Conservation (phyloP, 1,284 basidiomycete species). For the Marasmius tenuissimus region DNA sequence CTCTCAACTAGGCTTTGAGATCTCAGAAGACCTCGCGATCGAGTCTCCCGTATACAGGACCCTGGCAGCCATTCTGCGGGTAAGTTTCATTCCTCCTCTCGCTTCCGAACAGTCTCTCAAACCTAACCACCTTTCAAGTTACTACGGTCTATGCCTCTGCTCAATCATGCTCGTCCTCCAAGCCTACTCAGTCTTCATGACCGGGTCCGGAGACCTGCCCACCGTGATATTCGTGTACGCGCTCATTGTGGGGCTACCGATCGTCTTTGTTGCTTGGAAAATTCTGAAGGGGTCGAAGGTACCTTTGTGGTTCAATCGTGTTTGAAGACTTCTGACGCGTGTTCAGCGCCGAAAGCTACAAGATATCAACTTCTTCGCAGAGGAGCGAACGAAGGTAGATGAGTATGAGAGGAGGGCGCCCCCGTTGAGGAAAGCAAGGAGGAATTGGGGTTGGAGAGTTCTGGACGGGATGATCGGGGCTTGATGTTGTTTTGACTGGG, state of each 20-base stretch:
- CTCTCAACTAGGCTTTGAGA: slow-evolving; percentile 48
- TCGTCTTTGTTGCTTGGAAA: slow-evolving; percentile 63
- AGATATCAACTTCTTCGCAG: slow-evolving; percentile 39
- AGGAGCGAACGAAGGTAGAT: slow-evolving; percentile 37
- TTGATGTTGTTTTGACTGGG: too few species aligned
- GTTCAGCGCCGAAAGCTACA: slow-evolving; percentile 34
- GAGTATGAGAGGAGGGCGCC: slow-evolving; percentile 30
- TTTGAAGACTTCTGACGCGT: neutral
- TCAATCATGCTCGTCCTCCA: slow-evolving; percentile 54
- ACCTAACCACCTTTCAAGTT: slow-evolving; percentile 20
- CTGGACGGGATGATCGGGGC: too few species aligned
- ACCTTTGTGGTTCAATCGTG: slow-evolving; percentile 13
- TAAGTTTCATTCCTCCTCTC: slow-evolving; percentile 19
- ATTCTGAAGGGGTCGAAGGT: slow-evolving; percentile 51
- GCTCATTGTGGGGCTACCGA: slow-evolving; percentile 53
- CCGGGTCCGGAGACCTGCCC: slow-evolving; percentile 50
- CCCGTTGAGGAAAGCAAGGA: too few species aligned
- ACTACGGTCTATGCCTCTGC: slow-evolving; percentile 43
- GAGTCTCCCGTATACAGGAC: slow-evolving; percentile 50
- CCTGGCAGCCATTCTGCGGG: slow-evolving; percentile 54
- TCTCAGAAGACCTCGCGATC: slow-evolving; percentile 62
- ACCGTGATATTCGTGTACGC: slow-evolving; percentile 58
- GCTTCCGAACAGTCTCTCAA: neutral
- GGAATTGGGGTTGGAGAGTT: too few species aligned
- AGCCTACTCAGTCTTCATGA: slow-evolving; percentile 55